phyloP scores from a whole-genome alignment of 768 basidiomycete genomes.

The Exidia glandulosa region DNA sequence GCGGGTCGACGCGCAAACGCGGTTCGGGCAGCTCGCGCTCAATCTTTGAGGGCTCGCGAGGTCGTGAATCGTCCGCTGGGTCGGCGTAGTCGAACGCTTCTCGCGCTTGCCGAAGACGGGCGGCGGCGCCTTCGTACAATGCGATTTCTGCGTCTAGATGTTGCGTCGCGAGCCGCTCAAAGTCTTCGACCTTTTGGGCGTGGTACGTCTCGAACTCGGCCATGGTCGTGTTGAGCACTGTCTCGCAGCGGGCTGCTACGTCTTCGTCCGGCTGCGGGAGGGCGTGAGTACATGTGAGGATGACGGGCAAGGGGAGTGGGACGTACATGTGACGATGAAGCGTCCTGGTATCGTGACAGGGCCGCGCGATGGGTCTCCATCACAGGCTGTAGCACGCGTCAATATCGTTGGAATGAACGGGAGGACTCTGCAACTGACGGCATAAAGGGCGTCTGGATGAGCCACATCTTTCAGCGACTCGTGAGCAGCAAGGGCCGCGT shows the following conservation, averaged over 20 bases:
- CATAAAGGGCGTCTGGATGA: constrained; percentile 63
- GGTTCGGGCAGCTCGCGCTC: constrained; percentile 59
- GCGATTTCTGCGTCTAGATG: constrained; percentile 72
- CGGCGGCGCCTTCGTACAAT: constrained; percentile 61
- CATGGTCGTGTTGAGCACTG: constrained; percentile 79
- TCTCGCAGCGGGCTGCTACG: constrained; percentile 67
- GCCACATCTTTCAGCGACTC: constrained; percentile 67
- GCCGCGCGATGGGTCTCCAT: constrained; percentile 69
- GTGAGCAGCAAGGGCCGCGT: constrained; percentile 62
- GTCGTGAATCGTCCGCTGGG: constrained; percentile 35
- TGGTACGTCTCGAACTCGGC: constrained; percentile 81
- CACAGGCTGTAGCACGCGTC: constrained; percentile 34
- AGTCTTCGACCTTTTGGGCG: constrained; percentile 60
- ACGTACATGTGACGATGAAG: constrained; percentile 29
- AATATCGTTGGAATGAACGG: not conserved
- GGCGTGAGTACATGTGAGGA: not conserved
- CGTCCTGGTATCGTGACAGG: constrained; percentile 51
- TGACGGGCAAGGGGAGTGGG: not conserved
- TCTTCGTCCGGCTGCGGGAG: constrained; percentile 46
- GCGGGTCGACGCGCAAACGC: constrained; percentile 27
- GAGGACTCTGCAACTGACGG: constrained; percentile 28
- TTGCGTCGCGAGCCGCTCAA: constrained; percentile 44
- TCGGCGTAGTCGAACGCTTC: constrained; percentile 37
- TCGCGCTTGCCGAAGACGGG: constrained; percentile 47
- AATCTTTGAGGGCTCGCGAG: constrained; percentile 61